Conservation (phyloP, 805 yeast genomes). For the Pichia occidentalis region DNA sequence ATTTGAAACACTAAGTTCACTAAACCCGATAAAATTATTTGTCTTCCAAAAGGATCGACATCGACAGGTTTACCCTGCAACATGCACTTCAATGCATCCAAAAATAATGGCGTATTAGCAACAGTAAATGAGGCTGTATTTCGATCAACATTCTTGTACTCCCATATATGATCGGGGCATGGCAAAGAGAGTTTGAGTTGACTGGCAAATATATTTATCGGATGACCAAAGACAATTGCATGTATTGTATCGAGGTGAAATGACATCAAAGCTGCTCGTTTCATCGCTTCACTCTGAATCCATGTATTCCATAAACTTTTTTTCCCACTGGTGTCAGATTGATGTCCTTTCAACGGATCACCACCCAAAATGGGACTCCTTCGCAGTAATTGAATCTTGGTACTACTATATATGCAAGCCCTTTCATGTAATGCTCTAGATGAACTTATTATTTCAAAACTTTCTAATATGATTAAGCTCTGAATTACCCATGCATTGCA, state of each 20-base stretch:
- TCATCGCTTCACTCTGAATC: constrained; percentile 71
- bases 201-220: constrained; percentile 41
- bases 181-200: constrained; percentile 53
- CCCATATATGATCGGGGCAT: constrained; percentile 52
- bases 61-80: constrained; percentile 39
- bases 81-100: constrained; percentile 28
- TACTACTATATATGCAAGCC: constrained; percentile 45
- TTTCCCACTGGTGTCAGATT: constrained; percentile 23
- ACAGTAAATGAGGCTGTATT: constrained; percentile 17
- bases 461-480: constrained; percentile 40
- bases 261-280: constrained; percentile 67
- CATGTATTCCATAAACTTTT: constrained; percentile 42
- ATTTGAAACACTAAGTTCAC: constrained; percentile 55
- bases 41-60: constrained; percentile 51
- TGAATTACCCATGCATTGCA: constrained; percentile 46
- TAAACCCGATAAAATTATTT: constrained; percentile 55
- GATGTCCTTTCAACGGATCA: constrained; percentile 31
- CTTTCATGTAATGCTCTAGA: constrained; percentile 42
- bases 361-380: constrained; percentile 42
- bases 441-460: constrained; percentile 40
- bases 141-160: constrained; percentile 19
- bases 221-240: constrained; percentile 67
- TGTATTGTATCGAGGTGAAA: constrained; percentile 69
- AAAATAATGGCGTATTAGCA: constrained; percentile 23
- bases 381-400: constrained; percentile 43